Conservation (phyloP, 768 basidiomycete genomes). For the Podaxis rugospora region DNA sequence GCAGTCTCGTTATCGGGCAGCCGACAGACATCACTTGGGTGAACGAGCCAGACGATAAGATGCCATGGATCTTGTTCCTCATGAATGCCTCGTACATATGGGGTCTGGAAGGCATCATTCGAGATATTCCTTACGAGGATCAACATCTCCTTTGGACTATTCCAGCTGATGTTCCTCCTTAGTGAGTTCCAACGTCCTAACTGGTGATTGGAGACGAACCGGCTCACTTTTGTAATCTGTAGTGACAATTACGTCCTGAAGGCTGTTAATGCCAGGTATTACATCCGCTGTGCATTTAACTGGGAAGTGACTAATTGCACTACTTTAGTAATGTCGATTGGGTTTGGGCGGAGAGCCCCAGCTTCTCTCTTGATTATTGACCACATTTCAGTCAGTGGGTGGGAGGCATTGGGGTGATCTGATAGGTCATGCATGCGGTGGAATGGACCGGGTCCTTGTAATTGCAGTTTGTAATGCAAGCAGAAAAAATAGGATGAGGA, state of each 20-base stretch:
- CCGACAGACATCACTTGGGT: neutral
- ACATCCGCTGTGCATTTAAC: neutral
- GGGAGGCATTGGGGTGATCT: too few relatives aligned
- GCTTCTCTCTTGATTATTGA: neutral
- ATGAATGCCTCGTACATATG: neutral
- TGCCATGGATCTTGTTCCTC: conserved; percentile 1
- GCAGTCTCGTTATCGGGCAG: neutral
- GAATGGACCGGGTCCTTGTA: too few relatives aligned
- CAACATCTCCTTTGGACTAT: neutral
- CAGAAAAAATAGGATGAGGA: too few relatives aligned
- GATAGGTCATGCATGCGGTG: too few relatives aligned
- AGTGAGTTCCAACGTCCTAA: neutral
- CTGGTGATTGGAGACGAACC: neutral
- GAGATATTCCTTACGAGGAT: neutral
- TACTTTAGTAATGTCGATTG: neutral
- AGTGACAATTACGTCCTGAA: neutral
- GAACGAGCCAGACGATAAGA: neutral
- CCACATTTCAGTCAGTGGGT: neutral
- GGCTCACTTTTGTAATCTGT: neutral
- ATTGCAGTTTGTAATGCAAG: too few relatives aligned
- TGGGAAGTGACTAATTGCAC: neutral
- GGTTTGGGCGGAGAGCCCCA: neutral
- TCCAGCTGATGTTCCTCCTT: neutral
- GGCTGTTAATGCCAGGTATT: neutral
- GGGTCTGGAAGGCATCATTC: neutral